These are phyloP conservation scores for Nymphaea colorata DNA, from an alignment of 164 flowering plant species.

Conservation along the genomic window DNA sequence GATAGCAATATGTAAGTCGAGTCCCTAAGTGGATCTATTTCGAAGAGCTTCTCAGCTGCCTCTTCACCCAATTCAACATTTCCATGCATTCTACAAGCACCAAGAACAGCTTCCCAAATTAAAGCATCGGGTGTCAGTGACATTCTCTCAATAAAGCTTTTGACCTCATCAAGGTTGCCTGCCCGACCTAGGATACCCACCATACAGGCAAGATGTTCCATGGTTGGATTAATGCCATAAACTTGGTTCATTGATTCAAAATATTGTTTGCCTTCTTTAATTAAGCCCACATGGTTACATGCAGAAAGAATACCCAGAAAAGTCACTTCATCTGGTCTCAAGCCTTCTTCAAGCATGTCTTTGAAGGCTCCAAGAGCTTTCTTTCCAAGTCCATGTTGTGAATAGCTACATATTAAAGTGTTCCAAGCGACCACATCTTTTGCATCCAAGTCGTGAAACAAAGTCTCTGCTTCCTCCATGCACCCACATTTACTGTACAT, in stretches of 20 bases:
- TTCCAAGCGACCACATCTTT: constrained; percentile 41
- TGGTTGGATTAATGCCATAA: constrained; percentile 31
- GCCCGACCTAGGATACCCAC: constrained; percentile 50
- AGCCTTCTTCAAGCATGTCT: constrained; percentile 29
- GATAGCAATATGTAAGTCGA: constrained; percentile 41
- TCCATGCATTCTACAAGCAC: constrained; percentile 35
- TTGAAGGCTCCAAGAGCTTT: constrained; percentile 36
- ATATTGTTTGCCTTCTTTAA: constrained; percentile 28
- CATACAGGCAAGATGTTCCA: constrained; percentile 49
- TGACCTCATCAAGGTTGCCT: constrained; percentile 34
- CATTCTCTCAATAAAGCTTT: constrained; percentile 28
- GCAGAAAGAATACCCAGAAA: constrained; percentile 45
- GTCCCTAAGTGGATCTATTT: constrained; percentile 28
- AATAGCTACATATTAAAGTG: constrained; percentile 40
- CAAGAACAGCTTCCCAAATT: constrained; percentile 50
- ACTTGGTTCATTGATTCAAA: constrained; percentile 26
- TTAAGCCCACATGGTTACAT: constrained; percentile 40
- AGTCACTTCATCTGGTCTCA: constrained; percentile 39
- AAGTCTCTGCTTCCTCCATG: constrained; percentile 29
- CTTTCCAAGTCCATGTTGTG: constrained; percentile 34
- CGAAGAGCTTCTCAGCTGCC: constrained; percentile 41
- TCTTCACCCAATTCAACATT: constrained; percentile 38
- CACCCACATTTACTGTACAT: constrained; percentile 48
- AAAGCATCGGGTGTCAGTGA: constrained; percentile 18
- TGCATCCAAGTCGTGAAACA: constrained; percentile 18